Conservation (phyloP, 1,284 basidiomycete species). For the Apiotrichum veenhuisii region DNA sequence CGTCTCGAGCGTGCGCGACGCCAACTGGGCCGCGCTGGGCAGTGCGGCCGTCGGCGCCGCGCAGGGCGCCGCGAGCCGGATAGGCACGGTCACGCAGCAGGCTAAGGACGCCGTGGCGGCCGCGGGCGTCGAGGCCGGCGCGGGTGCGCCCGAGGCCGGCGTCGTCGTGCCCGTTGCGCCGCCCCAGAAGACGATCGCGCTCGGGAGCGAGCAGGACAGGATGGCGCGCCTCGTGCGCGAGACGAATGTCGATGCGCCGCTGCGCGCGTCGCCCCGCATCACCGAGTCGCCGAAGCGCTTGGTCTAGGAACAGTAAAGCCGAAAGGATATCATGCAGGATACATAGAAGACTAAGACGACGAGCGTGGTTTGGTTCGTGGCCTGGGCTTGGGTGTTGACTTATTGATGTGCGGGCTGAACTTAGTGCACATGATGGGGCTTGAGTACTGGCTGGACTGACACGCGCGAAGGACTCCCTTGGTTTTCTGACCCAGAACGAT, state of each 20-base stretch:
- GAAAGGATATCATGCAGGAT: no score
- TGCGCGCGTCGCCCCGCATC: not conserved
- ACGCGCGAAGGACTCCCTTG: no score
- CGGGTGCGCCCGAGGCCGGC: no score
- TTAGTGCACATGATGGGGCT: no score
- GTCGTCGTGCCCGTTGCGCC: not conserved
- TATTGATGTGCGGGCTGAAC: no score
- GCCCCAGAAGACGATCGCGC: not conserved
- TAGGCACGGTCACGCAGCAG: not conserved
- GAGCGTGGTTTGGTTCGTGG: no score
- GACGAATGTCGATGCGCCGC: constrained; percentile 9
- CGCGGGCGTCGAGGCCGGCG: not conserved
- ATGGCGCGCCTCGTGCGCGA: constrained; percentile 3
- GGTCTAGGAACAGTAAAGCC: constrained; percentile 15
- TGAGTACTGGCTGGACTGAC: no score
- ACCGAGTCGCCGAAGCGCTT: constrained; percentile 18
- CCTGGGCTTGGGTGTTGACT: no score
- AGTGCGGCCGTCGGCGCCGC: constrained; percentile 10
- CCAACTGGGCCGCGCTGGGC: constrained; percentile 33
- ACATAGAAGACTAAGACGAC: no score
- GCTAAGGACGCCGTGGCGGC: not conserved
- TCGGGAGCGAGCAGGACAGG: not conserved
- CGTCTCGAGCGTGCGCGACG: constrained; percentile 23
- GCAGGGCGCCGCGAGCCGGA: constrained; percentile 2
- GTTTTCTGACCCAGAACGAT: no score